Base-by-base conservation (phyloP, 2,329 filamentous ascomycete species). In the Sphaceloma murrayae region DNA sequence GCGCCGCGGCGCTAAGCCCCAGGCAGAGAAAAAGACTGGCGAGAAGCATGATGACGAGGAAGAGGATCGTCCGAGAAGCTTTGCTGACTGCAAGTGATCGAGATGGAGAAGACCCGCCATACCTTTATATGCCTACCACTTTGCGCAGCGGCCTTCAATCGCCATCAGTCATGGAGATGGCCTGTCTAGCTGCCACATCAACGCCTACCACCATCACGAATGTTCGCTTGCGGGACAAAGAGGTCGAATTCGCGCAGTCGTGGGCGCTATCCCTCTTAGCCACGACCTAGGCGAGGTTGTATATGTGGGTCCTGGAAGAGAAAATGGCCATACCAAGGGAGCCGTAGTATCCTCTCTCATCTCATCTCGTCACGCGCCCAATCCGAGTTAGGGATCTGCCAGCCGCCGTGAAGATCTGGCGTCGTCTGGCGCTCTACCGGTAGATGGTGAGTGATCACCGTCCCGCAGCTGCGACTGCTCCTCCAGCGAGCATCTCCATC, bases 1-100 rank as follows among this genome's bases (percentile, higher is more conserved):
- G 51, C 13, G 45, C 42, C 7, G 49, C 45, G 21, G 47, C 27
- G n/a, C 29, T 34, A 17, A 43, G 30, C 29, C 39, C 45, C 4
- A 49, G 31, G 11, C 47, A 36, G 14, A 47, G 26, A 26, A 45
- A 39, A 14, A 47, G 29, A 26, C 36, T 19, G 16, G 17, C 44
- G 7, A 49, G 21, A 17, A 47, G 33, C 48, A 43, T 46, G 21
- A 32, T 39, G 34, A 24, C 29, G 24, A 40, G 24, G 13, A n/a
- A n/a, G n/a, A n/a, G n/a, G n/a, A n/a, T n/a, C n/a, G n/a, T n/a
- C n/a, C n/a, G n/a, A n/a, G n/a, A n/a, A n/a, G n/a, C n/a, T n/a
- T n/a, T n/a, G n/a, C n/a, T n/a, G n/a, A n/a, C n/a, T n/a, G n/a
- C n/a, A n/a, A n/a, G n/a, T n/a, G n/a, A n/a, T n/a, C n/a, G n/a